Base-by-base conservation (phyloP, 306 rosid genomes). In the Vicia sativa region DNA sequence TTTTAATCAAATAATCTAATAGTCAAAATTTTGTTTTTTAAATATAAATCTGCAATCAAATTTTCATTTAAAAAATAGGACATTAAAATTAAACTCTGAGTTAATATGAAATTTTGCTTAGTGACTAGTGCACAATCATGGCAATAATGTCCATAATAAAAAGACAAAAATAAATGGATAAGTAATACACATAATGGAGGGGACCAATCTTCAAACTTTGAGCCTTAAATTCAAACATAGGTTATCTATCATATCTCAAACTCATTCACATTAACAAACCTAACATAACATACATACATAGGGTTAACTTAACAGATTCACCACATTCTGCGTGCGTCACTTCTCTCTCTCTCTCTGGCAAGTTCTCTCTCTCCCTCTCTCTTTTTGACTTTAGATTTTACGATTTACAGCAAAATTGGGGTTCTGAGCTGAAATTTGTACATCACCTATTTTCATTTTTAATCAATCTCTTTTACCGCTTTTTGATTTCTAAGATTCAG, bases 291-390 rank as follows among this genome's bases (percentile, higher is more conserved):
- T 42, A 11, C 35, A 29, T 29, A 41, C 46, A 11, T 7, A 34
- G 38, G 38, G 38, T 52, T 19, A 23, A 67, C 56, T 66, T 68
- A 57, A 60, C 68, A 10, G 26, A 39, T 7, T 39, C 41, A 50
- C 35, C 39, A 62, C 34, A 62, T 52, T 49, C 44, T 58, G 54
- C 39, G 58, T 75, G 56, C 45, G 58, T 57, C 49, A 14, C 55
- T 49, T 50, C 54, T 60, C 21, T 37, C 54, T 52, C 44, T 60
- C 64, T 57, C 25, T 42, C 73, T 70, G 87, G 78, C 74, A 77
- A 74, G 77, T 35, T 73, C 61, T 60, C 74, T 73, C 58, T 62
- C 71, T 68, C 35, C 53, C 71, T 65, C 52, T 77, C 11, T 71
- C 49, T 48, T 16, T 48, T 16, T 48, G 6, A 48, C 55, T 48